phyloP scores from a whole-genome alignment of 345 rosid genomes.

The Pistacia integerrima region DNA sequence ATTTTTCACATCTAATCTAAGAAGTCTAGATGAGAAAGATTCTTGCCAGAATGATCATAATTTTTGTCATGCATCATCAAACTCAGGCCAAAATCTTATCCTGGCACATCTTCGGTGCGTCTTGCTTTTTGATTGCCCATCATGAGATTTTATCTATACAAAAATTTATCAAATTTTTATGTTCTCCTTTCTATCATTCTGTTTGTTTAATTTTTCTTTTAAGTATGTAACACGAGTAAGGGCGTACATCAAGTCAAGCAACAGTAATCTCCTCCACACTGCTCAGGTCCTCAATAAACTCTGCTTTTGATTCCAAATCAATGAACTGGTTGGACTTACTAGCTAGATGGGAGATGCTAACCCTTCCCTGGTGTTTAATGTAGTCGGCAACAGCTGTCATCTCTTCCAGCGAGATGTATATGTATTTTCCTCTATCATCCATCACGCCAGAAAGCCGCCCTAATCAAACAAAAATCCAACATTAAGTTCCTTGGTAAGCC shows the following conservation, averaged over 20 bases:
- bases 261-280: conserved; percentile 52
- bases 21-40: too few relatives aligned
- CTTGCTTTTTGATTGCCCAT: neutral
- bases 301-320: conserved; percentile 84
- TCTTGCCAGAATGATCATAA: neutral
- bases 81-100: neutral
- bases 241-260: conserved; percentile 30
- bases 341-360: conserved; percentile 90
- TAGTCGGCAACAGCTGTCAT: conserved; percentile 97
- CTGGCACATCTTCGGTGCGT: neutral
- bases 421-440: conserved; percentile 98
- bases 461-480: conserved; percentile 27
- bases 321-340: conserved; percentile 98
- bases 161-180: neutral
- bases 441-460: conserved; percentile 94
- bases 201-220: neutral
- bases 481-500: conserved; percentile 6
- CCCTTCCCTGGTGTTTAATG: conserved; percentile 93
- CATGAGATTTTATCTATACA: neutral
- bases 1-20: neutral
- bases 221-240: neutral
- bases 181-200: neutral
- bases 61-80: neutral
- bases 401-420: conserved; percentile 92
- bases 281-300: conserved; percentile 57